Evolutionary conservation across 805 yeast species (phyloP).

Genomic region (Wickerhamiella nectarea): DNA sequence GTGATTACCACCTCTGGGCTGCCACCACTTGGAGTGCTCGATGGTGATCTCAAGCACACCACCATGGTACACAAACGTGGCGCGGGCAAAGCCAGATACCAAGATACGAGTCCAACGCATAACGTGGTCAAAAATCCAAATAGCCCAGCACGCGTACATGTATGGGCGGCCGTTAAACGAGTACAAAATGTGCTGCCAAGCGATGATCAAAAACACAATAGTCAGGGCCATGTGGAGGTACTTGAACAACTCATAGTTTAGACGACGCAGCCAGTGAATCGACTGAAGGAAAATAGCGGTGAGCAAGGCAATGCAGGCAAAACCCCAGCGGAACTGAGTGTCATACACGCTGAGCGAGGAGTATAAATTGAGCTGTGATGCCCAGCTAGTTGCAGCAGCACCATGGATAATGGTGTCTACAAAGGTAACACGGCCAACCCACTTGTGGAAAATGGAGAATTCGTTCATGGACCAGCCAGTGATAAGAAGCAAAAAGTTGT

Average conservation of each 20-base stretch:
- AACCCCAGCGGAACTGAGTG: constrained; percentile 6
- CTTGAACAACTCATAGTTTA: constrained; percentile 46
- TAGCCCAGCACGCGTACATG: constrained; percentile 33
- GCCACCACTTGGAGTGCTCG: constrained; percentile 33
- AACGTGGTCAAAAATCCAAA: constrained; percentile 57
- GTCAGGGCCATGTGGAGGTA: constrained; percentile 44
- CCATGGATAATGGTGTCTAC: constrained; percentile 41
- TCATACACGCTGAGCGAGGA: background rate
- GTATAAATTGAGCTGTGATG: constrained; percentile 29
- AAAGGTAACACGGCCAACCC: constrained; percentile 43
- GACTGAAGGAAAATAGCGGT: constrained; percentile 34
- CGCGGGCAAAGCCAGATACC: constrained; percentile 35
- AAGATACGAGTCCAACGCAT: constrained; percentile 40
- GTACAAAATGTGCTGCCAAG: constrained; percentile 38
- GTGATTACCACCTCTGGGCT: constrained; percentile 41
- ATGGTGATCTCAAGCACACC: constrained; percentile 16
- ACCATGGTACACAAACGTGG: constrained; percentile 17
- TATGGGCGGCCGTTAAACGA: constrained; percentile 8
- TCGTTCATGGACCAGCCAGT: constrained; percentile 32
- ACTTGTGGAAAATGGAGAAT: constrained; percentile 46
- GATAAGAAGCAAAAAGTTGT: constrained; percentile 44
- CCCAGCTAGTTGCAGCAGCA: constrained; percentile 21
- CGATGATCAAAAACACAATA: constrained; percentile 39
- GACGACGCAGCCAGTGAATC: constrained; percentile 36
- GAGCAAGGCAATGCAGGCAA: constrained; percentile 4